Evolutionary conservation across 495 filamentous ascomycete species (phyloP).

Genomic region (Terfezia claveryi): DNA sequence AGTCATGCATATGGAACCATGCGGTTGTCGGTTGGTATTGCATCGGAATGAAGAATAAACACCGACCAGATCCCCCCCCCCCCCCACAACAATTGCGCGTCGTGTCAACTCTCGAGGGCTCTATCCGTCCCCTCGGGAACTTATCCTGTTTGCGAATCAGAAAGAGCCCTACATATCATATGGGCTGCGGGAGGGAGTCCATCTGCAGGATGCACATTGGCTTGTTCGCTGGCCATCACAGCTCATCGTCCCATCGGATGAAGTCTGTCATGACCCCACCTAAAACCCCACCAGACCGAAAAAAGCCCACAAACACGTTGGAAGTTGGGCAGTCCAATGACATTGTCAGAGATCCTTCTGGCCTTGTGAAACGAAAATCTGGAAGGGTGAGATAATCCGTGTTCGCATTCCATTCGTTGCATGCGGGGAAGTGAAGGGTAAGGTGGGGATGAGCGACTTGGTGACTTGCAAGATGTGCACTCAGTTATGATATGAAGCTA

Average conservation of each 20-base stretch:
- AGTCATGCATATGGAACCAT: no score
- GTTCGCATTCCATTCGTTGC: background rate
- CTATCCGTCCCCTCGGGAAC: background rate
- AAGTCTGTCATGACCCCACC: background rate
- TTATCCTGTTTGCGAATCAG: background rate
- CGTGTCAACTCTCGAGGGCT: no score
- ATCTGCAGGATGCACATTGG: background rate
- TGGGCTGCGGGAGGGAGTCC: background rate
- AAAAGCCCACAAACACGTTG: background rate
- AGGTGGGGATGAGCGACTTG: background rate
- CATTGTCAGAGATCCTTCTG: background rate
- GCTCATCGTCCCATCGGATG: background rate
- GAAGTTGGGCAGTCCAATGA: no score
- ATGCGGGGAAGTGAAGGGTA: background rate
- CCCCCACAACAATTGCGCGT: no score
- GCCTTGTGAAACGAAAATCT: background rate
- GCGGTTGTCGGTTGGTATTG: no score
- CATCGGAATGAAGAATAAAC: no score
- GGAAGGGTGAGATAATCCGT: background rate
- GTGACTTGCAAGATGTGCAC: background rate
- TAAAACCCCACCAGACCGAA: background rate
- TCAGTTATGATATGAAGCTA: background rate
- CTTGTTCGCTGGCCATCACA: background rate
- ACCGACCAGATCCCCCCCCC: no score
- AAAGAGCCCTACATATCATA: background rate